A percentile compares a stretch with the other conserved stretches of the same genome.
Conservation (phyloP, 148 eudicot genomes). For the Dianthus caryophyllus region DNA sequence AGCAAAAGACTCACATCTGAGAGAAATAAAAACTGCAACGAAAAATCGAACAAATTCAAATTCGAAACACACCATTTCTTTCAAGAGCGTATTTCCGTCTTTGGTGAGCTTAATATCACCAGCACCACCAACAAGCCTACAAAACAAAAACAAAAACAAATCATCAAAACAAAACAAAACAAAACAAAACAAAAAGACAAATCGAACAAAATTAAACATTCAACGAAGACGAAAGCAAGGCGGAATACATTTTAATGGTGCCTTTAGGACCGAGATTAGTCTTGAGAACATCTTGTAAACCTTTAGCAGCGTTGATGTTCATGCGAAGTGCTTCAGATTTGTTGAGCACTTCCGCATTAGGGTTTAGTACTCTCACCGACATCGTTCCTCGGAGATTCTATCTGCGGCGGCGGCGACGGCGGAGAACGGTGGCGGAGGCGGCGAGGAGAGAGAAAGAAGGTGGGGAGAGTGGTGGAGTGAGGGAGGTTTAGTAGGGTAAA, state of each 20-base stretch:
- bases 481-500: too few relatives aligned
- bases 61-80: slow-evolving; percentile 73
- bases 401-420: neutral
- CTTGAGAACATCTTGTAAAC: slow-evolving; percentile 87
- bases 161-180: neutral
- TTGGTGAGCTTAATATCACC: slow-evolving; percentile 64
- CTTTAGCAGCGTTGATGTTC: slow-evolving; percentile 96
- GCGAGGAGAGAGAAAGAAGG: neutral
- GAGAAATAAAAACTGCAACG: neutral
- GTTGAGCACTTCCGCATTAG: slow-evolving; percentile 95
- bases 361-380: slow-evolving; percentile 74
- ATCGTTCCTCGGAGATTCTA: slow-evolving; percentile 24
- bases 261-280: slow-evolving; percentile 97
- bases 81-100: slow-evolving; percentile 87
- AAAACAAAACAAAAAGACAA: neutral
- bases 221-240: too few relatives aligned
- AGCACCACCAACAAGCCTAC: neutral
- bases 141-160: too few relatives aligned
- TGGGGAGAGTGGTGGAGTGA: too few relatives aligned
- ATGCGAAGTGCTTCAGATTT: slow-evolving; percentile 92
- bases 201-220: too few relatives aligned
- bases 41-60: neutral
- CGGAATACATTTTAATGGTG: slow-evolving; percentile 75
- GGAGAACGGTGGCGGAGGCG: neutral
- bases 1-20: neutral